Base-by-base conservation (phyloP, 306 rosid genomes). In the Rubus idaeus region DNA sequence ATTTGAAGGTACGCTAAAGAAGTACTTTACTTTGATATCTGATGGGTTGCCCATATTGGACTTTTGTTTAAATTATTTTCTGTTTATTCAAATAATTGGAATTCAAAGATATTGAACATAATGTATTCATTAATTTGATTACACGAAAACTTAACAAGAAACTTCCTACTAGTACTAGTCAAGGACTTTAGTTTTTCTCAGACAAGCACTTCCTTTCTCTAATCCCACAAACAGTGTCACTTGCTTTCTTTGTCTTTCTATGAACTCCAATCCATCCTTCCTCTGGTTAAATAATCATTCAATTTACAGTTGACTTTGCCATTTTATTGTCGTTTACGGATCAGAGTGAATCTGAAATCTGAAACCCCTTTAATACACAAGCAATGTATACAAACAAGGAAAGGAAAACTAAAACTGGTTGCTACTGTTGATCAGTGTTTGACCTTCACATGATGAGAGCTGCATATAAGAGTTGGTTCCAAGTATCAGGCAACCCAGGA, bases 401-500 rank as follows among this genome's bases (percentile, higher is more conserved):
- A 76, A 77, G 57, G 68, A 78, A 74, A 61, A n/a, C 60, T 39
- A 35, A 2, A 65, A 46, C n/a, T 23, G 30, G 77, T 44, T 58
- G 45, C 68, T 58, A 57, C 37, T 68, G 37, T 64, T 55, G 14
- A 3, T 47, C 5, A 21, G 50, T 71, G 41, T 53, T 58, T 10
- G 26, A 21, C 46, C 49, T 52, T 87, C 85, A 87, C 83, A 76
- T 81, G 60, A 75, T 66, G 47, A 95, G 96, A 26, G 91, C 88
- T 18, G 99, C 94, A 61, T 89, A 90, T 12, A 92, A 78, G 75
- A 95, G 97, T 71, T 90, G 97, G 86, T 95, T 95, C 99, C 99
- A 95, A 8, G 97, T 89, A 79, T 95, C 99, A 12, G 99, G 99
- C 74, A 92, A 77, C 14, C 99, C 99, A 7, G 99, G 99, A 16